These are phyloP conservation scores for Sporormia fimetaria DNA, from an alignment of 495 filamentous ascomycete genomes.

Conservation along the genomic window DNA sequence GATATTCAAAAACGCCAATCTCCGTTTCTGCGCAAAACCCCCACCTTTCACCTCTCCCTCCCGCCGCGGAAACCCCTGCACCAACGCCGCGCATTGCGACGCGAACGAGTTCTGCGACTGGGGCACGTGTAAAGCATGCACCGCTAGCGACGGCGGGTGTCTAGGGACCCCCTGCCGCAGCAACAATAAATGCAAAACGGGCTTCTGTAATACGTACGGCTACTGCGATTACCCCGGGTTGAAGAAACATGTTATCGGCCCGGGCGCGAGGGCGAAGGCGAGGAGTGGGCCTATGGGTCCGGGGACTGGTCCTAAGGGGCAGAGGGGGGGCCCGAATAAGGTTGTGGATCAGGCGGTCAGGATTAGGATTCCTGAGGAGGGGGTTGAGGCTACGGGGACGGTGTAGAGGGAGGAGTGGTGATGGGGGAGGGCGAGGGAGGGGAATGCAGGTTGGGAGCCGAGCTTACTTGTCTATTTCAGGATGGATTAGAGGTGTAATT, in stretches of 20 bases:
- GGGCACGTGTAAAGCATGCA: slow-evolving; percentile 17
- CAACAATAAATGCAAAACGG: slow-evolving; percentile 19
- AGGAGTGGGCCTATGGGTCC: slow-evolving; percentile 11
- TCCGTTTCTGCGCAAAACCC: slow-evolving; percentile 1
- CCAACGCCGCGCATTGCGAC: slow-evolving; percentile 12
- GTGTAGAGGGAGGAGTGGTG: too few species aligned
- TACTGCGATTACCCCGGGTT: slow-evolving; percentile 18
- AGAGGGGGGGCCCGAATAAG: slow-evolving; percentile 13
- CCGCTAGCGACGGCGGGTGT: slow-evolving; percentile 4
- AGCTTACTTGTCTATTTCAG: too few species aligned
- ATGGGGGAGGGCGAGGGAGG: too few species aligned
- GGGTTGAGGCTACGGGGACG: slow-evolving; percentile 11
- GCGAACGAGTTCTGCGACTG: slow-evolving; percentile 20
- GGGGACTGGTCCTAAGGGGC: slow-evolving; percentile 9
- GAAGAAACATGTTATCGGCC: slow-evolving; percentile 4
- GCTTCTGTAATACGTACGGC: slow-evolving; percentile 18
- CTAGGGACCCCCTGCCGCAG: slow-evolving; percentile 15
- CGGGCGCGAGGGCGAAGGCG: slow-evolving; percentile 3
- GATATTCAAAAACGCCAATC: slow-evolving; percentile 1
- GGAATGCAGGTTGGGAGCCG: too few species aligned
- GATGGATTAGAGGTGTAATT: too few species aligned
- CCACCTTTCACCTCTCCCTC: not conserved
- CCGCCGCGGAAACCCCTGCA: slow-evolving; percentile 13
- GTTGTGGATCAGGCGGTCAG: slow-evolving; percentile 17
- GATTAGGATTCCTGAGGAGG: slow-evolving; percentile 16